phyloP scores from a whole-genome alignment of 441 rosid genomes.

The Populus hybrid region DNA sequence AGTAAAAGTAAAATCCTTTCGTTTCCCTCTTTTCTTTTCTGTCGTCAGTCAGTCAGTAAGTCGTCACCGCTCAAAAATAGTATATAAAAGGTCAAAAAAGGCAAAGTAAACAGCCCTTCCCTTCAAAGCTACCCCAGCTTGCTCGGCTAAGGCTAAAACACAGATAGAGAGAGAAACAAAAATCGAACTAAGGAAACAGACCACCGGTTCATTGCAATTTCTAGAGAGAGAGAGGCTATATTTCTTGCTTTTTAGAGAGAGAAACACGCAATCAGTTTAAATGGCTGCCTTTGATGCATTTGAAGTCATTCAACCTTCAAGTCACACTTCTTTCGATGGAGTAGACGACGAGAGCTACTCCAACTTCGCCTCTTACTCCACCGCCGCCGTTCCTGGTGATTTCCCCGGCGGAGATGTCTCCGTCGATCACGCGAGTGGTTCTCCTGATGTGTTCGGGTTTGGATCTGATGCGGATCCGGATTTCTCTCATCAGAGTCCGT shows the following conservation, averaged over 20 bases:
- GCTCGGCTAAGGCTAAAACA: neutral
- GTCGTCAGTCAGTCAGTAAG: neutral
- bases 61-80: slow-evolving; percentile 11
- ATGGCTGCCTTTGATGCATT: slow-evolving; percentile 65
- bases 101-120: neutral
- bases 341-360: slow-evolving; percentile 43
- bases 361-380: slow-evolving; percentile 51
- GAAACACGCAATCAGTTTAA: neutral
- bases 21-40: neutral
- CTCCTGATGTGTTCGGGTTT: slow-evolving; percentile 55
- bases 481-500: slow-evolving; percentile 43
- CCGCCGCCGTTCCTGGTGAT: slow-evolving; percentile 24
- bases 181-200: neutral
- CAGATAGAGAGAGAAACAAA: neutral
- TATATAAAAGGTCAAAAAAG: slow-evolving; percentile 10
- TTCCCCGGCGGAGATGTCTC: slow-evolving; percentile 32
- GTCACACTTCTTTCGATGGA: slow-evolving; percentile 33
- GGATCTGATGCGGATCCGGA: slow-evolving; percentile 42
- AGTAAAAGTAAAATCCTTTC: slow-evolving; percentile 4
- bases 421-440: slow-evolving; percentile 40
- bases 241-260: neutral
- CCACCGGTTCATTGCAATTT: neutral
- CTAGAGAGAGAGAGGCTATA: neutral
- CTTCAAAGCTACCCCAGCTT: slow-evolving; percentile 15
- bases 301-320: slow-evolving; percentile 37